Evolutionary conservation across 2,329 filamentous ascomycete genomes (phyloP).

Genomic region (Talaromyces sp.): DNA sequence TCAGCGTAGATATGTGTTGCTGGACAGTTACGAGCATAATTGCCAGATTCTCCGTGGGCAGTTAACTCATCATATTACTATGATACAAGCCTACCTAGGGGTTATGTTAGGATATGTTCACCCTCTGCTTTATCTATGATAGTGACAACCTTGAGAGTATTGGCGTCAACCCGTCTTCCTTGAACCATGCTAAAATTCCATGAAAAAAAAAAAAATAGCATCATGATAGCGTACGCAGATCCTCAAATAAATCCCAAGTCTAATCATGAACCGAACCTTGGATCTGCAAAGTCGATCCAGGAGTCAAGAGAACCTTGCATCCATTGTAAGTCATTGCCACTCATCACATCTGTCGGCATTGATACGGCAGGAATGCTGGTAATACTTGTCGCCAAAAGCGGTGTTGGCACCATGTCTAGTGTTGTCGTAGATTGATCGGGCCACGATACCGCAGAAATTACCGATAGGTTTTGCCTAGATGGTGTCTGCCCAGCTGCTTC

Average conservation of each 20-base stretch:
- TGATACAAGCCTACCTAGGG: too few relatives aligned
- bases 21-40: too few relatives aligned
- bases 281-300: background rate
- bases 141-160: too few relatives aligned
- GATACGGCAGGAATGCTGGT: background rate
- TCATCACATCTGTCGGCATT: background rate
- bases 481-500: background rate
- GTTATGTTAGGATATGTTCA: too few relatives aligned
- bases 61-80: too few relatives aligned
- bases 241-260: background rate
- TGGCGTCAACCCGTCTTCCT: too few relatives aligned
- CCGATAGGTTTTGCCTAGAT: background rate
- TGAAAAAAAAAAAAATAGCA: too few relatives aligned
- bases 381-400: background rate
- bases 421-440: background rate
- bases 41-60: too few relatives aligned
- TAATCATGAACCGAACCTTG: background rate
- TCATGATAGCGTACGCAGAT: too few relatives aligned
- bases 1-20: too few relatives aligned
- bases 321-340: background rate
- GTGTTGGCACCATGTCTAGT: background rate
- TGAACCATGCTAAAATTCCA: too few relatives aligned
- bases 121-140: too few relatives aligned
- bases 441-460: background rate
- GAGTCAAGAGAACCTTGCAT: background rate